Evolutionary conservation across 2,329 filamentous ascomycete genomes (phyloP), one percentile per base, ranked within the genome.

Genomic region (Monosporascus sp.): DNA sequence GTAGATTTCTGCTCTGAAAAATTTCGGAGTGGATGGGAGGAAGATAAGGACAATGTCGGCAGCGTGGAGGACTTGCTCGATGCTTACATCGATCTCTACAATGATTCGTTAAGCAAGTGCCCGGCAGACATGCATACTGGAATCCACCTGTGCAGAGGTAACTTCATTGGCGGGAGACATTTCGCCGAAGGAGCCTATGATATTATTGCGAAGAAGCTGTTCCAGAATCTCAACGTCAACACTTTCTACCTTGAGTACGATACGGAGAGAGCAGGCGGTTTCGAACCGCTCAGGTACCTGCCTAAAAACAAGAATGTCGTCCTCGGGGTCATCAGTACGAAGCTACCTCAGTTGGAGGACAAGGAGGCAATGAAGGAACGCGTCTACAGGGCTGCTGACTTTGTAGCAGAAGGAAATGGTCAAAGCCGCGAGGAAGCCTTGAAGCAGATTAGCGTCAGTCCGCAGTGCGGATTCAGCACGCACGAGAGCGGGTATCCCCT

Each of bases 11-110:
- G 87, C 72, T 87, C 83, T 20, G 76, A 87, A 53, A 82, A 85
- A 66, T 89, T 89, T 80, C 78, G 88, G 37, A 72, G 80, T 48
- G 87, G 86, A 17, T 90, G 86, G 82, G 80, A 81, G 51, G 79
- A 79, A 15, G 88, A 90, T 66, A 71, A 78, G 48, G 78, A 84
- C 62, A 90, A 91, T 66, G 80, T 80, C 50, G 82, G 84, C 67
- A 81, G 81, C 1, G 81, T 87, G 7, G 86, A 89, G 48, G 83
- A 86, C 60, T 82, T 90, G 45, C 80, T 92, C 22, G 85, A 89
- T 61, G 81, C 85, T 27, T 92, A 92, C 71, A 87, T 92, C 67
- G 76, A 79, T 56, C 81, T 89, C 59, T 91, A 91, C 77, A 91
- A 91, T 67, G 84, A 88, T 68, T 82, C 78, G 63, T 77, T 89